Percentiles rank a stretch among this genome's conserved stretches.
These are phyloP conservation scores for Lepiota subincarnata DNA, from an alignment of 768 basidiomycete genomes.

Conservation along the genomic window DNA sequence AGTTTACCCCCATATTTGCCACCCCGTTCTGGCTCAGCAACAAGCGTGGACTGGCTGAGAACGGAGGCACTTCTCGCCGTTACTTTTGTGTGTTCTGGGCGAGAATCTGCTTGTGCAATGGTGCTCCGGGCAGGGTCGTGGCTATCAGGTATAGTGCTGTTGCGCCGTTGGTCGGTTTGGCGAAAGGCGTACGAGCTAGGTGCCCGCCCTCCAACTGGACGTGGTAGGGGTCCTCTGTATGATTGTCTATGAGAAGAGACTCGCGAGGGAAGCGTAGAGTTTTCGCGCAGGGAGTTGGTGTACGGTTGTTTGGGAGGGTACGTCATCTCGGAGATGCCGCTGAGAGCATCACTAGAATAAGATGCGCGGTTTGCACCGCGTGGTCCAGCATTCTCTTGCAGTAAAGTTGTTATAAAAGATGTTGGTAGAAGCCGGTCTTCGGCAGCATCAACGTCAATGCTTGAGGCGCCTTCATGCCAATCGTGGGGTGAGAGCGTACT, in stretches of 20 bases:
- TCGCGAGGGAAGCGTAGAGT: not conserved
- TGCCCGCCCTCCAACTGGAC: constrained; percentile 3
- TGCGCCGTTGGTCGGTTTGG: not conserved
- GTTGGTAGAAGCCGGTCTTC: constrained; percentile 58
- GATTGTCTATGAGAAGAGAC: not conserved
- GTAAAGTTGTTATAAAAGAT: constrained; percentile 55
- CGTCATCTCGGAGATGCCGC: constrained; percentile 52
- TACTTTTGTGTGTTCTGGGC: not conserved
- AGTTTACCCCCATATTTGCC: not conserved
- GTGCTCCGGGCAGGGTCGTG: not conserved
- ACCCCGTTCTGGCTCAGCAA: not conserved
- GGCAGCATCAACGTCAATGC: constrained; percentile 50
- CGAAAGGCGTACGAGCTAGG: not conserved
- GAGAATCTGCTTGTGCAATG: not conserved
- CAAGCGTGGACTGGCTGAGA: constrained; percentile 3
- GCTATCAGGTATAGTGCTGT: not conserved
- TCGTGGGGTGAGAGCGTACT: constrained; percentile 39
- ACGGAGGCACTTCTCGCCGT: not conserved
- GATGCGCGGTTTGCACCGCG: constrained; percentile 27
- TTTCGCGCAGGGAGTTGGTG: constrained; percentile 4
- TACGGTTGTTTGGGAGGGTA: constrained; percentile 36
- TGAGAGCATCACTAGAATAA: constrained; percentile 37
- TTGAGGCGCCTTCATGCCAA: constrained; percentile 61
- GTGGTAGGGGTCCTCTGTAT: not conserved
- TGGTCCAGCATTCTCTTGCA: constrained; percentile 38